Evolutionary conservation across 73 alveolate genomes (phyloP).

Genomic region (Paramecium octaurelia): DNA sequence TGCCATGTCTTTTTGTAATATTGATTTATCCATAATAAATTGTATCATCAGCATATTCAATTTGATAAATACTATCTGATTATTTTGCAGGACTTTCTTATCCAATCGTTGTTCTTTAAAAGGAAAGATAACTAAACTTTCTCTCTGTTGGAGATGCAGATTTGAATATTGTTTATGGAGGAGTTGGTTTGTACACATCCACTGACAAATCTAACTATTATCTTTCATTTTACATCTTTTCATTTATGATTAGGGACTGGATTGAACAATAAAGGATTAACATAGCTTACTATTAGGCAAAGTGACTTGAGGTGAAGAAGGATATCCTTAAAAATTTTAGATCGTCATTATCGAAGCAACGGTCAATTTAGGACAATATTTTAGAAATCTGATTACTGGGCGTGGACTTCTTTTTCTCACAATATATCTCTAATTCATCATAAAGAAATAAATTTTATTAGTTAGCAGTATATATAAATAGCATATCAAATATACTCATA

Average conservation of each 20-base stretch:
- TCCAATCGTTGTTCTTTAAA: background rate
- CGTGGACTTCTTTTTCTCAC: background rate
- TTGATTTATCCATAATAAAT: background rate
- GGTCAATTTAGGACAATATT: background rate
- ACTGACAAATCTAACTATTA: background rate
- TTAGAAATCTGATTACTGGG: background rate
- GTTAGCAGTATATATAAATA: background rate
- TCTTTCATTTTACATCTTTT: background rate
- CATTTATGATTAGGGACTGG: background rate
- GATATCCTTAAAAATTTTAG: background rate
- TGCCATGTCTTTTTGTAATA: background rate
- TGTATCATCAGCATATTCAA: slow-evolving; percentile 40
- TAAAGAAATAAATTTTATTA: background rate
- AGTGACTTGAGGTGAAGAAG: background rate
- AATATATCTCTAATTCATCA: background rate
- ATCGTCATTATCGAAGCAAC: background rate
- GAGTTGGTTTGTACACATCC: background rate
- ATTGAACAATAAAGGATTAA: background rate
- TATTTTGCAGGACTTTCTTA: background rate
- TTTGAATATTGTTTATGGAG: background rate
- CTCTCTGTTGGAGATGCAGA: background rate
- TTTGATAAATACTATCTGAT: background rate
- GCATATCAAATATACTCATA: background rate
- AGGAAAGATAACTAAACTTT: background rate
- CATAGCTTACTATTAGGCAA: background rate